Evolutionary conservation across 2,329 filamentous ascomycete genomes (phyloP).

Genomic region (Teratosphaeria pseudoeucalypti): DNA sequence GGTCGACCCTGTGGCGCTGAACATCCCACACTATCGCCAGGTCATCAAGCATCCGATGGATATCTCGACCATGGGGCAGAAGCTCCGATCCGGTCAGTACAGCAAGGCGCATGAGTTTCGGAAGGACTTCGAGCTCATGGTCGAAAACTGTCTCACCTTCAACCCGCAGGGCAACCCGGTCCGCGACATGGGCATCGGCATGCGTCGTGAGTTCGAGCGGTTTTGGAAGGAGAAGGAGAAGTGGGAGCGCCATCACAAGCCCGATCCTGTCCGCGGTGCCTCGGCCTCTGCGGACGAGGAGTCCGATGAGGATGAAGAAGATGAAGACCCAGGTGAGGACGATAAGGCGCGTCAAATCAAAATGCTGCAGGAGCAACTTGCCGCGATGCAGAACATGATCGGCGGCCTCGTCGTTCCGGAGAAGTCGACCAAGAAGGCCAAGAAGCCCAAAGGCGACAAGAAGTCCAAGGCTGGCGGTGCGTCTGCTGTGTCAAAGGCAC

Average conservation of each 20-base stretch:
- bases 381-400: constrained; percentile 42
- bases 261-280: constrained; percentile 53
- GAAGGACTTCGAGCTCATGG: constrained; percentile 68
- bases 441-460: constrained; percentile 12
- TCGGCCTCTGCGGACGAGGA: constrained; percentile 60
- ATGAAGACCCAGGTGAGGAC: constrained; percentile 37
- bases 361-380: constrained; percentile 58
- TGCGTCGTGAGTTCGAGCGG: constrained; percentile 64
- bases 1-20: constrained; percentile 86
- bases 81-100: constrained; percentile 71
- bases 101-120: constrained; percentile 76
- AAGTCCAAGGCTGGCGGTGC: constrained; percentile 5
- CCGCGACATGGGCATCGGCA: constrained; percentile 57
- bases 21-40: constrained; percentile 86
- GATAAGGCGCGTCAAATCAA: constrained; percentile 46
- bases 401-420: constrained; percentile 19
- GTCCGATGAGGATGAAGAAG: constrained; percentile 51
- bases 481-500: constrained; percentile 4
- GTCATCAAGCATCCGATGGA: constrained; percentile 98
- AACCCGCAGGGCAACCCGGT: constrained; percentile 72
- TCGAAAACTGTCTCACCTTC: constrained; percentile 86
- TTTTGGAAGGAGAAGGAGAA: constrained; percentile 70
- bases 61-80: constrained; percentile 66
- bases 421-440: constrained; percentile 30
- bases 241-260: constrained; percentile 69